A percentile compares a stretch with the other conserved stretches of the same genome.
These are phyloP conservation scores for Chloroidium sp. DNA, from an alignment of 163 green algal species.

Conservation along the genomic window DNA sequence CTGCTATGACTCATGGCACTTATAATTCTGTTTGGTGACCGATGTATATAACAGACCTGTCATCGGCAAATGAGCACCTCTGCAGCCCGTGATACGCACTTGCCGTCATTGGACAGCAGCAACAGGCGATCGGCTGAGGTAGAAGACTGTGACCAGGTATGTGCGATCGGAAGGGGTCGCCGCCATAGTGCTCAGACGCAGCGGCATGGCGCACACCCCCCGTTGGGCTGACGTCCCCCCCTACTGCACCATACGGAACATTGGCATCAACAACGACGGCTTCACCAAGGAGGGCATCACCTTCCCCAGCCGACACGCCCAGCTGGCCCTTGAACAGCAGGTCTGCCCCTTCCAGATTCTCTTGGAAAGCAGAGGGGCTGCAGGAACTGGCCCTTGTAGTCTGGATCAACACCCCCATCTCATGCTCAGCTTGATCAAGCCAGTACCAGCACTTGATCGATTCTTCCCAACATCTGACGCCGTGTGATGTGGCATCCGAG, in stretches of 20 bases:
- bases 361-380: too few relatives aligned
- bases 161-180: slow-evolving; percentile 8
- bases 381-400: too few relatives aligned
- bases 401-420: too few relatives aligned
- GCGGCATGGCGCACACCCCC: background rate
- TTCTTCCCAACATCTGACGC: too few relatives aligned
- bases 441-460: too few relatives aligned
- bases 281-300: slow-evolving; percentile 13
- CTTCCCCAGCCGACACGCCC: slow-evolving; percentile 3
- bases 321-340: slow-evolving; percentile 4
- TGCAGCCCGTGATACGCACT: background rate
- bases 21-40: background rate
- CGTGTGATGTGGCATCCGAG: too few relatives aligned
- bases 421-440: too few relatives aligned
- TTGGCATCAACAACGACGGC: slow-evolving; percentile 16
- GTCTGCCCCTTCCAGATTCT: background rate
- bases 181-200: slow-evolving; percentile 1
- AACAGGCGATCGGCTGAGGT: background rate
- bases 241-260: background rate
- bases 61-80: background rate
- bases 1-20: background rate
- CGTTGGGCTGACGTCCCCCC: background rate
- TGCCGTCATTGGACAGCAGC: background rate
- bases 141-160: slow-evolving; percentile 4
- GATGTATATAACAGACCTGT: background rate